phyloP scores from a whole-genome alignment of 495 filamentous ascomycete species.

The Penicillium manginii region DNA sequence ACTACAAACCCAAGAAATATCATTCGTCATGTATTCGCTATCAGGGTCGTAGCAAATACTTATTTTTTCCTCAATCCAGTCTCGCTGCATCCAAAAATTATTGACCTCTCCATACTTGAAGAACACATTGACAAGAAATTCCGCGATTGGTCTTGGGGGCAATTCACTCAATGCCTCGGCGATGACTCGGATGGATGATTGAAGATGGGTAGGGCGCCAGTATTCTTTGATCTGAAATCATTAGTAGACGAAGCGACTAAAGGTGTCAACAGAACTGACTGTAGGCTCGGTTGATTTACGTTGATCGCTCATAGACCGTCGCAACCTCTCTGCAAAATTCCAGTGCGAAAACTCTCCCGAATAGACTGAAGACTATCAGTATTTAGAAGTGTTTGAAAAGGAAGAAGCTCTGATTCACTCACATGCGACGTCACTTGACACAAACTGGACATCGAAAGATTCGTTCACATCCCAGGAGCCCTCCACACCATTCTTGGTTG shows the following conservation, averaged over 20 bases:
- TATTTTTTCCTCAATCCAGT: slow-evolving; percentile 47
- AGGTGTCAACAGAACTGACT: slow-evolving; percentile 20
- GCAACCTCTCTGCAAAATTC: slow-evolving; percentile 50
- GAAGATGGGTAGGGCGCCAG: slow-evolving; percentile 50
- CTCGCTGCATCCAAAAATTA: slow-evolving; percentile 48
- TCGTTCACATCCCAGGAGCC: slow-evolving; percentile 17
- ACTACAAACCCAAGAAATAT: slow-evolving; percentile 46
- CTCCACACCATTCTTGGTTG: slow-evolving; percentile 8
- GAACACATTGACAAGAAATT: slow-evolving; percentile 49
- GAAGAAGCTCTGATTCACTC: slow-evolving; percentile 9
- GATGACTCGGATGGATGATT: slow-evolving; percentile 39
- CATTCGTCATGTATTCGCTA: slow-evolving; percentile 35
- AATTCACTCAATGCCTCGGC: slow-evolving; percentile 41
- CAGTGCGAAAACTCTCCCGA: slow-evolving; percentile 54
- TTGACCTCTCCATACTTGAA: slow-evolving; percentile 54
- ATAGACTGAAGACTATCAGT: slow-evolving; percentile 35
- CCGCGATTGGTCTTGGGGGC: slow-evolving; percentile 48
- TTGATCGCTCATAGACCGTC: slow-evolving; percentile 43
- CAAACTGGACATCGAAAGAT: slow-evolving; percentile 43
- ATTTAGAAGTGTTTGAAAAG: neutral
- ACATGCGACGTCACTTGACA: slow-evolving; percentile 49
- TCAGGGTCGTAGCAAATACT: slow-evolving; percentile 41
- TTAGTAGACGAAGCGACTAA: neutral
- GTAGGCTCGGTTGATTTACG: slow-evolving; percentile 32
- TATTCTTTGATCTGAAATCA: slow-evolving; percentile 43